Conservation (phyloP, 768 basidiomycete species). For the Lepiota brunneoincarnata region DNA sequence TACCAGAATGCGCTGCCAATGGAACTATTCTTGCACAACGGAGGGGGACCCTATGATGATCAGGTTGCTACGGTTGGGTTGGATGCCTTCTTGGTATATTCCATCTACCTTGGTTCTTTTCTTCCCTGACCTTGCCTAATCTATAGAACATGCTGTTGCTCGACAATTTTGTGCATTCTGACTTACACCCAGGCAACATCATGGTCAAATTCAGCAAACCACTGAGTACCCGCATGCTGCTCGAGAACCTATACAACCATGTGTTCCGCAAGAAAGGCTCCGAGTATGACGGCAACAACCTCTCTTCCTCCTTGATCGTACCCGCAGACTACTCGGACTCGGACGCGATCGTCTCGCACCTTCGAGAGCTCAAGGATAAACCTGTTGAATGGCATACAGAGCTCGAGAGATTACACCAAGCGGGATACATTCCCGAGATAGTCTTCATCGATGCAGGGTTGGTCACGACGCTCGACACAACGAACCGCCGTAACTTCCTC, state of each 20-base stretch:
- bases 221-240: constrained; percentile 60
- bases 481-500: constrained; percentile 90
- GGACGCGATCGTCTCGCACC: constrained; percentile 64
- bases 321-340: constrained; percentile 47
- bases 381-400: constrained; percentile 69
- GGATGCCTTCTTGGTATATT: constrained; percentile 87
- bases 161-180: constrained; percentile 96
- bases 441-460: constrained; percentile 97
- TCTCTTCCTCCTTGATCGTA: constrained; percentile 24
- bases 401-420: constrained; percentile 53
- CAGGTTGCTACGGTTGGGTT: constrained; percentile 89
- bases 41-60: constrained; percentile 89
- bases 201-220: constrained; percentile 97
- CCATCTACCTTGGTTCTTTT: background rate
- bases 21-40: constrained; percentile 82
- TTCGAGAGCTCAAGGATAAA: constrained; percentile 58
- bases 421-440: constrained; percentile 90
- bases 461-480: constrained; percentile 79
- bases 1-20: constrained; percentile 90
- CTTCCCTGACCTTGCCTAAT: constrained; percentile 2
- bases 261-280: constrained; percentile 37
- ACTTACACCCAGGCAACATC: constrained; percentile 92
- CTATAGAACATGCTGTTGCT: constrained; percentile 92
- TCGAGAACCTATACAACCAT: constrained; percentile 56
- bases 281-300: constrained; percentile 17